Conservation (phyloP, 2,329 filamentous ascomycete species). For the Penicillium paneum region DNA sequence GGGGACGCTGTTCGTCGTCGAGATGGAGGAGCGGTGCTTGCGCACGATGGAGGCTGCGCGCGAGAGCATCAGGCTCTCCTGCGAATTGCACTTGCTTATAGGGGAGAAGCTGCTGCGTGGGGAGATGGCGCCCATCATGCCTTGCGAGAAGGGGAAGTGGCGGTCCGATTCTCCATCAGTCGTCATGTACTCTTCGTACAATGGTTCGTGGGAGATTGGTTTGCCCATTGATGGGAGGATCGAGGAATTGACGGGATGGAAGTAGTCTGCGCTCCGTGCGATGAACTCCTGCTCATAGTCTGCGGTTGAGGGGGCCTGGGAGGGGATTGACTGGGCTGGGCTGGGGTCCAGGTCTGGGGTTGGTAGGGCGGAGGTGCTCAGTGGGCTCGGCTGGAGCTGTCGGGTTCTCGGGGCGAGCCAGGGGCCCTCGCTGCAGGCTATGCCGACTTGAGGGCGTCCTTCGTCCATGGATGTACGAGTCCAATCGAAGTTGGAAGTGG, state of each 20-base stretch:
- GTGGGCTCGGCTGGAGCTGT: slow-evolving; percentile 20
- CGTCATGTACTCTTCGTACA: slow-evolving; percentile 43
- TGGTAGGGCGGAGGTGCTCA: slow-evolving; percentile 26
- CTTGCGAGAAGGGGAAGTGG: slow-evolving; percentile 45
- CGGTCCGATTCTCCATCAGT: slow-evolving; percentile 48
- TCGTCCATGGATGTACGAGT: slow-evolving; percentile 39
- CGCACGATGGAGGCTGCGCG: slow-evolving; percentile 47
- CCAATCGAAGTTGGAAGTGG: slow-evolving; percentile 61
- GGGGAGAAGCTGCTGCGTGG: slow-evolving; percentile 50
- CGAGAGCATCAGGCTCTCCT: slow-evolving; percentile 55
- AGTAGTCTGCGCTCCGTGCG: slow-evolving; percentile 23
- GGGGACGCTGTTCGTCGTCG: slow-evolving; percentile 45
- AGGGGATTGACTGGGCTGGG: slow-evolving; percentile 30
- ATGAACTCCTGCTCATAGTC: slow-evolving; percentile 30
- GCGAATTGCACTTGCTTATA: slow-evolving; percentile 56
- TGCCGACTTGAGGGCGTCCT: slow-evolving; percentile 14
- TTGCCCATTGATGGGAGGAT: slow-evolving; percentile 33
- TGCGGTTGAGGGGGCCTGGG: slow-evolving; percentile 25
- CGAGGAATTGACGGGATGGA: slow-evolving; percentile 29
- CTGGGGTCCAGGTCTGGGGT: slow-evolving; percentile 36
- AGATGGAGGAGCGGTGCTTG: slow-evolving; percentile 48
- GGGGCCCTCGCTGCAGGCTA: slow-evolving; percentile 14
- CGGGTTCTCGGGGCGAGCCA: slow-evolving; percentile 14
- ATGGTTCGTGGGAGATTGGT: slow-evolving; percentile 31
- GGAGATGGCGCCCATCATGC: slow-evolving; percentile 38